Percentiles rank a stretch among this genome's conserved stretches.
These are phyloP conservation scores for Plenodomus lindquistii DNA, from an alignment of 2,329 filamentous ascomycete species.

Conservation along the genomic window DNA sequence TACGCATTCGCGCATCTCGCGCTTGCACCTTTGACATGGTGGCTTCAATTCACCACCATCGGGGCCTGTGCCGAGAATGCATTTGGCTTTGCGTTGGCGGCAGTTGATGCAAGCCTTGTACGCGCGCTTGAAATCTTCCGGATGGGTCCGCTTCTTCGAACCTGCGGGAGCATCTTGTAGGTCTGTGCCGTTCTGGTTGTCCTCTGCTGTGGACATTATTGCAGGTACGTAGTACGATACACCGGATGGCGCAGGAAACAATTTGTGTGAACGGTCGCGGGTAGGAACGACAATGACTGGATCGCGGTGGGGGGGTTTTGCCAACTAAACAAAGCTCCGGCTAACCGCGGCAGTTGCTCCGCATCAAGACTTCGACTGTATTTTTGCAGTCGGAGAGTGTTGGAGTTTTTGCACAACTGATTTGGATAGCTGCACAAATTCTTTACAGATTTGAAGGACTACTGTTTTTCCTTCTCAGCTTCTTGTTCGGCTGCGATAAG, in stretches of 20 bases:
- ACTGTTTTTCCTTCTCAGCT: neutral
- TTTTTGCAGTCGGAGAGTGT: neutral
- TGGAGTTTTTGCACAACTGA: neutral
- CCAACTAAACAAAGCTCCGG: conserved; percentile 18
- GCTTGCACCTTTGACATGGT: conserved; percentile 54
- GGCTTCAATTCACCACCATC: conserved; percentile 48
- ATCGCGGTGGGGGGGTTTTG: conserved; percentile 37
- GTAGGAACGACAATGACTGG: conserved; percentile 27
- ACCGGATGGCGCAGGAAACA: conserved; percentile 36
- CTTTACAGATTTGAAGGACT: neutral
- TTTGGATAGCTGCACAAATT: neutral
- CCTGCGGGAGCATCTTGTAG: conserved; percentile 21
- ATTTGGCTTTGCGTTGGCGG: conserved; percentile 58
- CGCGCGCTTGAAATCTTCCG: conserved; percentile 55
- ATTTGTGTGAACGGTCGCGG: conserved; percentile 20
- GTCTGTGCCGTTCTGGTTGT: conserved; percentile 16
- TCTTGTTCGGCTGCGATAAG: neutral
- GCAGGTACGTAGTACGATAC: conserved; percentile 21
- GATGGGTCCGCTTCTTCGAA: conserved; percentile 40
- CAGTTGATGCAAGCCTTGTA: conserved; percentile 61
- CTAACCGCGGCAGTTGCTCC: conserved; percentile 13
- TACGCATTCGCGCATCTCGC: conserved; percentile 56
- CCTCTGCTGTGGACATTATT: conserved; percentile 19
- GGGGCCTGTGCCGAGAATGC: conserved; percentile 51
- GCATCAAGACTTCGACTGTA: neutral